Evolutionary conservation across 148 eudicot genomes (phyloP).

Genomic region (Linanthus parryae): DNA sequence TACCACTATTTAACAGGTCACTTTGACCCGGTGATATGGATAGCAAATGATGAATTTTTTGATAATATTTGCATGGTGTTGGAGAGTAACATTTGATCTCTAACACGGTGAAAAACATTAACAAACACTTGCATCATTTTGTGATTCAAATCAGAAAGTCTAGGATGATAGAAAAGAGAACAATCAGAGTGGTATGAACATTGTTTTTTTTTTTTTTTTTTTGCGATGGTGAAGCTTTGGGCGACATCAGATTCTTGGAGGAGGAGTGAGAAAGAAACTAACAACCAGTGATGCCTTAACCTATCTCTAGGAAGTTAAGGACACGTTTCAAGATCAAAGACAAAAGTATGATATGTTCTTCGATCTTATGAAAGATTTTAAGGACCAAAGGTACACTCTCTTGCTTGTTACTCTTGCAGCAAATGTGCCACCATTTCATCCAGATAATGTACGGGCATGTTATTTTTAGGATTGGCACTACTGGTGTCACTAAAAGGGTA

Average conservation of each 20-base stretch:
- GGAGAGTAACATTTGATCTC: no score
- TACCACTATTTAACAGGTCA: no score
- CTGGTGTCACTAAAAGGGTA: constrained; percentile 89
- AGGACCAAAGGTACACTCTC: constrained; percentile 66
- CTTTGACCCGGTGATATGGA: no score
- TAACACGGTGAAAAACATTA: no score
- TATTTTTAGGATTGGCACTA: constrained; percentile 70
- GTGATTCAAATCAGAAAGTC: no score
- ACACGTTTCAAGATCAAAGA: constrained; percentile 82
- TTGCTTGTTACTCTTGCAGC: constrained; percentile 3
- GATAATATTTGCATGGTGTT: no score
- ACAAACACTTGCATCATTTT: no score
- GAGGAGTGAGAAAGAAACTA: constrained; percentile 45
- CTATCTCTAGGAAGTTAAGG: constrained; percentile 94
- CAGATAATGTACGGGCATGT: constrained; percentile 7
- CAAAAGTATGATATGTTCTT: constrained; percentile 92
- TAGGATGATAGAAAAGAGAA: no score
- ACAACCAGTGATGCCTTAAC: constrained; percentile 90
- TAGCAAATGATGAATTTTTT: no score
- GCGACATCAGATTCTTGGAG: constrained; percentile 45
- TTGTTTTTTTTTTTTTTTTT: constrained; percentile 2
- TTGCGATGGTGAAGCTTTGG: constrained; percentile 41
- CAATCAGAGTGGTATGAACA: no score
- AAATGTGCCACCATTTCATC: neutral
- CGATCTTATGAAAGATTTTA: constrained; percentile 97